Evolutionary conservation across 306 rosid genomes (phyloP), one percentile per base, ranked within the genome.

Genomic region (Gillenia trifoliata): DNA sequence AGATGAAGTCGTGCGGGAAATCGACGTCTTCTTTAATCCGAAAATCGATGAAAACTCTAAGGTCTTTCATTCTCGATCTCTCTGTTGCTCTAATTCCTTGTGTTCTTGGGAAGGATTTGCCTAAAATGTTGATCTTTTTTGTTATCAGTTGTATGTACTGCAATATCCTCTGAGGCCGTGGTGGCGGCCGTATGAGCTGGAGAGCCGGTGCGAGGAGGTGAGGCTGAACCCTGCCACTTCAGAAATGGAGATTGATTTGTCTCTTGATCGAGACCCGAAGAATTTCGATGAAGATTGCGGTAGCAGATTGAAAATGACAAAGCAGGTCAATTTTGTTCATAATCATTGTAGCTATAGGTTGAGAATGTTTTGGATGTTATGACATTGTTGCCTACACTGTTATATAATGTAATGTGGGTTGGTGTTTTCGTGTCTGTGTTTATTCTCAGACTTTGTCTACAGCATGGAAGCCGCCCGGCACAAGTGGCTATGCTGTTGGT

Each of bases 161-260:
- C 98, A 94, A 85, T 94, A 88, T 90, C 98, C 98, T 17, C 70
- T 91, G 82, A 84, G 97, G 77, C 90, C 97, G 34, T 56, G 74
- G 52, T 94, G 98, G 98, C 80, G 97, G 52, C 98, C 98, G 0
- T 91, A 91, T 41, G 93, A 92, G 30, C 70, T 94, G 57, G 96
- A 88, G 17, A 89, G 88, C 31, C 87, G 80, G 72, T 91, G 98
- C 62, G 78, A 90, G 82, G 93, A 91, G 96, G 98, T 94, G 11
- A 94, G 96, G 78, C 79, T 90, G 75, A 88, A 87, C 49, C 85
- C 90, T 13, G 55, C 16, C 25, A 87, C 78, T 82, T 77, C 88
- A 28, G 85, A 88, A 82, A 75, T 92, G 69, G 89, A 91, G 79
- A 40, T 94, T 61, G 97, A 94, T 83, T 84, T 91, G 71, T 74